phyloP scores from a whole-genome alignment of 2,329 filamentous ascomycete species.

The Alternaria novae-zelandiae region DNA sequence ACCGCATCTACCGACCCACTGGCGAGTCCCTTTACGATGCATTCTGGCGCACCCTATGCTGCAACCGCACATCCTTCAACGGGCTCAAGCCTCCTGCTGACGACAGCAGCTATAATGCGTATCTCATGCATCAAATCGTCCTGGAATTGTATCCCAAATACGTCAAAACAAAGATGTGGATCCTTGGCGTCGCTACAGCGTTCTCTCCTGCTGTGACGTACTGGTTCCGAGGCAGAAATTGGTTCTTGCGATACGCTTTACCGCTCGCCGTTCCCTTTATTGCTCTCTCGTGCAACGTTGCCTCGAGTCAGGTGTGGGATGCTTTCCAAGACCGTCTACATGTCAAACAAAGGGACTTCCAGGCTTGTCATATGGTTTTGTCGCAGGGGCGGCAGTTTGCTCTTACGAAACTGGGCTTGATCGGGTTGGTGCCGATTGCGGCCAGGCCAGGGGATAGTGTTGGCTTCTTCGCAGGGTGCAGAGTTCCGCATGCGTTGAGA shows the following conservation, averaged over 20 bases:
- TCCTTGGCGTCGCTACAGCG: neutral
- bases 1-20: neutral
- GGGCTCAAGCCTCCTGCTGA: neutral
- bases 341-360: too few species aligned
- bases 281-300: too few species aligned
- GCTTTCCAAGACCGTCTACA: too few species aligned
- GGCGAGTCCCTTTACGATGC: neutral
- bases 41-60: neutral
- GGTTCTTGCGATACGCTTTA: neutral
- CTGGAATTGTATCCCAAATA: too few species aligned
- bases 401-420: neutral
- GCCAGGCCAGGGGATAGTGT: neutral
- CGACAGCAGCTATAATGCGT: neutral
- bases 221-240: neutral
- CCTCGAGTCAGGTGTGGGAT: too few species aligned
- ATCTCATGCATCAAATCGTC: neutral
- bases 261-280: neutral
- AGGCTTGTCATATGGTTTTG: neutral
- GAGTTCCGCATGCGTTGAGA: neutral
- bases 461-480: neutral
- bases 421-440: neutral
- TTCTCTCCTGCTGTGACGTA: neutral
- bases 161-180: too few species aligned
- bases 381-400: neutral
- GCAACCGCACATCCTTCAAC: neutral